Base-by-base conservation (phyloP, 345 rosid species). In the Limnanthes douglasii region DNA sequence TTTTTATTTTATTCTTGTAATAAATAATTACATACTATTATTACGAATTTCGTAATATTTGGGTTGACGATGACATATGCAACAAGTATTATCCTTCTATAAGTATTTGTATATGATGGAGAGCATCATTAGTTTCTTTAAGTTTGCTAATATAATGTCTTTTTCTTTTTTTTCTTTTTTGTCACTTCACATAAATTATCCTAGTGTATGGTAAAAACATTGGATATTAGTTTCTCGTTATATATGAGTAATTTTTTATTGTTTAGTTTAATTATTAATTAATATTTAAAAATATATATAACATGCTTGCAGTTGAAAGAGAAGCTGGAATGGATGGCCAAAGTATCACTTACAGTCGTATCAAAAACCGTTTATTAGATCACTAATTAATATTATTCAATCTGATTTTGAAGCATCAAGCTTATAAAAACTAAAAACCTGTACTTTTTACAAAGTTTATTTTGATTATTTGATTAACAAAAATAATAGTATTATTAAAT, bases 31-130 rank as follows among this genome's bases (percentile, higher is more conserved):
- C n/a, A n/a, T 25, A 17, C 9, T 12, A 23, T 23, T 24, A 21
- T 25, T 10, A 3, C 5, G 12, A 2, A 15, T 19, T 28, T 22
- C 15, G 21, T 42, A 11, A 22, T 28, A 6, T 32, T 52, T 30
- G 54, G 25, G 34, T 18, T 54, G 49, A 20, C 35, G 51, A 37
- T 10, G 41, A 30, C 71, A 81, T 96, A 51, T 92, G 85, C 34
- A 96, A 85, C 61, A 92, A 92, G 39, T 92, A 65, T 68, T 92
- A 96, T 48, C 99, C 99, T 24, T 92, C 68, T 92, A 85, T 90
- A 92, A 92, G 61, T 85, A 94, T 14, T 90, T 92, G 35, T 92
- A 96, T 96, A 78, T 92, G 99, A 92, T 92, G 99, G 96, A 95
- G 56, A 92, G 85, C 72, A 92, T 92, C 17, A 72, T 92, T 42